A percentile compares a stretch with the other conserved stretches of the same genome.
Conservation (phyloP, 768 basidiomycete genomes). For the Lactifluus echinatus region DNA sequence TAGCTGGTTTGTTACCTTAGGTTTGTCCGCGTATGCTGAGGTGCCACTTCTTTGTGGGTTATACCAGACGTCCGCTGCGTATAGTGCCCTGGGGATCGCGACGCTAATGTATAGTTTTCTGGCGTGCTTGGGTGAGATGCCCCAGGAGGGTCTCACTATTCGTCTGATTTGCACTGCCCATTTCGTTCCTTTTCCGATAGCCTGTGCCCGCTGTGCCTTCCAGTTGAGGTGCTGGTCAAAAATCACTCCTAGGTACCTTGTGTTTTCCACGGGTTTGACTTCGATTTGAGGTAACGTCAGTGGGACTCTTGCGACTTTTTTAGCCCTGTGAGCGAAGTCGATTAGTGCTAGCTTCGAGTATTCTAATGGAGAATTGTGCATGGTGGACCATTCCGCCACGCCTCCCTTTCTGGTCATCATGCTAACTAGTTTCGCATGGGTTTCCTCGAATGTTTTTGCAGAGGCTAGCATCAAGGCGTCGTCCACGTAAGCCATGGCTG, state of each 20-base stretch:
- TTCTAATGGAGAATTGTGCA: neutral
- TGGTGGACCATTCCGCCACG: neutral
- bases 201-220: neutral
- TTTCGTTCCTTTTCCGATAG: neutral
- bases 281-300: too few species aligned
- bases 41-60: too few species aligned
- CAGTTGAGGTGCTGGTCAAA: constrained; percentile 4
- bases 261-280: too few species aligned
- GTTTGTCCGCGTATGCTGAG: neutral
- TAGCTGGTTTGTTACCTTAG: neutral
- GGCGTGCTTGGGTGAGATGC: neutral
- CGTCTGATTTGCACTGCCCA: neutral
- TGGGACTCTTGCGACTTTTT: too few species aligned
- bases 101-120: neutral
- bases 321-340: constrained; percentile 7
- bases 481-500: constrained; percentile 18
- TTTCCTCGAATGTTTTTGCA: too few species aligned
- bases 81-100: neutral
- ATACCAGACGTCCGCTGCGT: neutral
- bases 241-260: too few species aligned
- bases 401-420: neutral
- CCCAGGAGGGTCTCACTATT: too few species aligned
- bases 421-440: too few species aligned
- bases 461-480: neutral
- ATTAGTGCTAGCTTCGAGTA: neutral